Base-by-base conservation (phyloP, 305 asterid genomes). In the Solanum hybrid region DNA sequence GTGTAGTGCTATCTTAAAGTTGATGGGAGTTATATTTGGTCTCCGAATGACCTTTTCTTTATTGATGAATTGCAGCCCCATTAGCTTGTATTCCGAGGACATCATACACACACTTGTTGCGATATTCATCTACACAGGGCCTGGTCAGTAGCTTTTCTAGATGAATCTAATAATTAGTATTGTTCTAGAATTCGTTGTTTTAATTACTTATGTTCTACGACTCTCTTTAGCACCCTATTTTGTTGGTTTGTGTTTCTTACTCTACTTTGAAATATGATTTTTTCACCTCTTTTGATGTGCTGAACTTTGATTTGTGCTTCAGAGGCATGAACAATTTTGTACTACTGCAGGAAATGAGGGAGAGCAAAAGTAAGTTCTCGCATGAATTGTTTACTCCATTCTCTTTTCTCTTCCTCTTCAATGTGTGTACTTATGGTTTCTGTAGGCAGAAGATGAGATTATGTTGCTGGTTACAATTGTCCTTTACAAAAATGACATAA, bases 261-360 rank as follows among this genome's bases (percentile, higher is more conserved):
- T 83, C 6, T 42, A 26, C 37, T 81, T 24, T 26, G 9, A 40
- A 22, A 5, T 34, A 42, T 82, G 16, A 40, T 40, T 5, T 40
- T 82, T 40, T 26, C 67, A 82, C 37, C 71, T 26, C 5, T 82
- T 5, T 87, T 88, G 78, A 75, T 88, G 79, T 81, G 28, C 90
- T 91, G 76, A 39, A 88, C 83, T 61, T 89, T 28, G 18, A 29
- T 91, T 86, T 86, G 29, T 29, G 71, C 87, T 83, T 46, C 96
- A 97, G 98, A 95, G 92, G 89, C 92, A 37, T 85, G 91, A 92
- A 89, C 88, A 89, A 77, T 94, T 91, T 94, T 93, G 92, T 93
- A 93, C 94, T 86, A 86, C 94, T 90, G 87, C 98, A 84, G 93
- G 88, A 87, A 90, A 92, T 92, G 94, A 91, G 87, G 95, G 94